Base-by-base conservation (phyloP, 176 grass and related monocot genomes). In the Canna indica region DNA sequence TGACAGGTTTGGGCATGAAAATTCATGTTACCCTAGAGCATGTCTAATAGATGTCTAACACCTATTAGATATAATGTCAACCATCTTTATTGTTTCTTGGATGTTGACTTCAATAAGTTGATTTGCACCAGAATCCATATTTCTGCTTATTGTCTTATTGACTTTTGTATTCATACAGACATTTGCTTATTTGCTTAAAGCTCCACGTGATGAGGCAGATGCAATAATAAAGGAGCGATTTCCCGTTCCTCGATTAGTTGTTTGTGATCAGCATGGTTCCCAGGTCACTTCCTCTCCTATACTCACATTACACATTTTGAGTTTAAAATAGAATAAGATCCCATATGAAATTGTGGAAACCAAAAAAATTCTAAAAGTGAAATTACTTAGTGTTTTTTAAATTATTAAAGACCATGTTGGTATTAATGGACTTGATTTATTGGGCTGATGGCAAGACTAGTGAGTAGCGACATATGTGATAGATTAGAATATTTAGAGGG, bases 241-340 rank as follows among this genome's bases (percentile, higher is more conserved):
- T 82, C 92, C 92, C 73, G 88, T 84, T 54, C 92, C 92, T 68
- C 88, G 92, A 77, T 84, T 96, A 59, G 88, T 88, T 56, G 82
- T 89, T 60, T 96, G 92, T 15, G 88, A 96, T 81, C 92, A 96
- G 86, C 79, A 96, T 78, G 88, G 92, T 57, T 96, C 88, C 73
- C 92, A 96, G 92, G 92, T 96, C 60, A 84, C 52, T 75, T 11
- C 36, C 35, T 56, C 41, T 38, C 61, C 67, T 44, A 30, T 22
- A 56, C 15, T 6, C 16, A 22, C 18, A 53, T 47, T 9, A 16
- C 13, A 48, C 46, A n/a, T n/a, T n/a, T 17, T 48, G 46, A 17
- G 18, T 48, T 48, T 48, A 15, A 48, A 15, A 48, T 17, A 48
- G 15, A 48, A 15, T 15, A 48, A 48, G 7, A 48, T 15, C 46